Conservation (phyloP, 192 early-diverging fungal genomes). For the Coemansia sp. region DNA sequence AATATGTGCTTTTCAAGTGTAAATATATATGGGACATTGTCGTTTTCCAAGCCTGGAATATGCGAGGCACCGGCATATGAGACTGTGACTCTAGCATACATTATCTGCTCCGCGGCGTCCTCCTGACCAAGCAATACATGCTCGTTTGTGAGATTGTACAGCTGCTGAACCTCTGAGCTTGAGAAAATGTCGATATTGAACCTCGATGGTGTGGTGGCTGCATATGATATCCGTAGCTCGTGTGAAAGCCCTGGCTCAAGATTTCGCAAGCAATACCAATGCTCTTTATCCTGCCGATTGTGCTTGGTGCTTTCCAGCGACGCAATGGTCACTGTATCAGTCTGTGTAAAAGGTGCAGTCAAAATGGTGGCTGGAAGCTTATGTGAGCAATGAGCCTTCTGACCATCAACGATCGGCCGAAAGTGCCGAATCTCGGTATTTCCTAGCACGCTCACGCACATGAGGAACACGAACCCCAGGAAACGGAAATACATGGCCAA, state of each 20-base stretch:
- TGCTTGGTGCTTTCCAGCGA: slow-evolving; percentile 22
- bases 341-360: slow-evolving; percentile 15
- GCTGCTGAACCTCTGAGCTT: neutral
- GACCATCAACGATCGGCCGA: slow-evolving; percentile 1
- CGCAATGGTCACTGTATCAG: slow-evolving; percentile 11
- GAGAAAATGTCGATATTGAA: slow-evolving; percentile 29
- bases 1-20: slow-evolving; percentile 38
- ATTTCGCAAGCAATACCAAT: slow-evolving; percentile 30
- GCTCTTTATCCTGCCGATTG: slow-evolving; percentile 8
- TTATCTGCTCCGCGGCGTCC: neutral
- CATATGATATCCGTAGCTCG: slow-evolving; percentile 48
- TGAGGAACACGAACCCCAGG: neutral
- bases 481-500: neutral
- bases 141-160: neutral
- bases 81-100: slow-evolving; percentile 31
- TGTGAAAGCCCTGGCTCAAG: slow-evolving; percentile 16
- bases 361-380: neutral
- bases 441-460: slow-evolving; percentile 3
- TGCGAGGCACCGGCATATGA: slow-evolving; percentile 29
- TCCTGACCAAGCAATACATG: neutral
- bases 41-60: slow-evolving; percentile 17
- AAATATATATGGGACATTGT: slow-evolving; percentile 22
- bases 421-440: slow-evolving; percentile 46
- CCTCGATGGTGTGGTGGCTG: slow-evolving; percentile 30
- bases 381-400: neutral